Base-by-base conservation (phyloP, 169 alveolate genomes). In the Ichthyophthirius multifiliis region DNA sequence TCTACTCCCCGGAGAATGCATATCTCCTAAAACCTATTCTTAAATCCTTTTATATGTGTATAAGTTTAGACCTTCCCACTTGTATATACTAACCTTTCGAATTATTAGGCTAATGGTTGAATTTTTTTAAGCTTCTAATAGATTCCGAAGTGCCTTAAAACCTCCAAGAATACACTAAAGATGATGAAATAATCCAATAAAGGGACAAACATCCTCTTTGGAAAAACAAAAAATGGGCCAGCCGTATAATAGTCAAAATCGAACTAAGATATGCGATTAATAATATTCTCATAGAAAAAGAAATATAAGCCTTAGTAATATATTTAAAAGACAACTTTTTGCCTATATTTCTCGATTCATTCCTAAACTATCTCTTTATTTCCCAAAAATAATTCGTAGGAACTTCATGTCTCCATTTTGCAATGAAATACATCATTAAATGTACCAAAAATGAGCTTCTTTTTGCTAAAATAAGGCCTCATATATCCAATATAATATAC, bases 221-320 rank as follows among this genome's bases (percentile, higher is more conserved):
- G 92, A 82, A 83, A 43, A 32, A 77, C n/a, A 86, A 86, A 48
- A 81, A 71, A 10, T 31, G 67, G 20, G 84, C 89, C 30, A 35
- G 82, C 9, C 44, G 63, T 7, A 67, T 48, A 12, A 16, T 74
- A 27, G 62, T 41, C 65, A 75, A 85, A 75, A 27, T 86, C 4
- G 71, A 76, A 31, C 64, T 55, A 7, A 86, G 83, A 55, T 82
- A 32, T 30, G 84, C 82, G 4, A 79, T 75, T 46, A 37, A 64
- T 3, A 31, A 43, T 4, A n/a, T n/a, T n/a, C 35, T 32, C 45
- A 64, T 65, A 15, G 89, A 86, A 13, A 87, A 83, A 20, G 31
- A 74, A 31, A 32, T 18, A 65, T 46, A 5, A 3, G 75, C 76
- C 23, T 43, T 83, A 64, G 65, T 81, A 0, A 44, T 75, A 18